Conservation (phyloP, 2,329 filamentous ascomycete genomes). For the Penicillium occitanis region DNA sequence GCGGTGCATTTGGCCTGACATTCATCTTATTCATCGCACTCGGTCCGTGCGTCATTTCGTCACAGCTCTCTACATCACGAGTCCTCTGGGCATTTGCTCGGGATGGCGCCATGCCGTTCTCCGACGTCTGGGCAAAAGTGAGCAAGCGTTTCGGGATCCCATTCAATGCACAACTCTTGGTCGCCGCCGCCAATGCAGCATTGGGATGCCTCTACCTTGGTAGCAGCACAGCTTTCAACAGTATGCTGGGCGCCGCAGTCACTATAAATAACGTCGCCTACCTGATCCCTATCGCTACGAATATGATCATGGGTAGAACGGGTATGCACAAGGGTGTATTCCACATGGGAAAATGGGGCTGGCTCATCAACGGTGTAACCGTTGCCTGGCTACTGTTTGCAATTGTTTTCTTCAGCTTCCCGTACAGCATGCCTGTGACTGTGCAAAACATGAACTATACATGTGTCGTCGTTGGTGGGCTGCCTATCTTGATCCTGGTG, state of each 20-base stretch:
- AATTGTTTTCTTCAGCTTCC: constrained; percentile 52
- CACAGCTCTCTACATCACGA: constrained; percentile 48
- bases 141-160: constrained; percentile 44
- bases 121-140: constrained; percentile 44
- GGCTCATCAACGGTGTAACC: constrained; percentile 47
- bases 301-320: constrained; percentile 46
- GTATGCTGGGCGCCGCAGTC: constrained; percentile 38
- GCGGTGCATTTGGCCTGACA: constrained; percentile 54
- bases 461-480: constrained; percentile 48
- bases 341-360: constrained; percentile 44
- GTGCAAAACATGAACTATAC: constrained; percentile 52
- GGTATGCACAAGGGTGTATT: constrained; percentile 49
- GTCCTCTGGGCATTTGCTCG: constrained; percentile 61
- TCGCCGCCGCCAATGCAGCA: constrained; percentile 52
- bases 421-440: constrained; percentile 40
- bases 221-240: constrained; percentile 66
- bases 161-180: constrained; percentile 57
- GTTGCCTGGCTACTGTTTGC: constrained; percentile 52
- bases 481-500: constrained; percentile 37
- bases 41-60: constrained; percentile 36
- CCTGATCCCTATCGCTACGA: constrained; percentile 48
- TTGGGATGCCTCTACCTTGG: constrained; percentile 66
- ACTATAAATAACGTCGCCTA: constrained; percentile 51
- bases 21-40: constrained; percentile 41
- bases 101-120: constrained; percentile 47